Evolutionary conservation across 441 rosid genomes (phyloP), one percentile per base, ranked within the genome.

Genomic region (Melastoma candidum): DNA sequence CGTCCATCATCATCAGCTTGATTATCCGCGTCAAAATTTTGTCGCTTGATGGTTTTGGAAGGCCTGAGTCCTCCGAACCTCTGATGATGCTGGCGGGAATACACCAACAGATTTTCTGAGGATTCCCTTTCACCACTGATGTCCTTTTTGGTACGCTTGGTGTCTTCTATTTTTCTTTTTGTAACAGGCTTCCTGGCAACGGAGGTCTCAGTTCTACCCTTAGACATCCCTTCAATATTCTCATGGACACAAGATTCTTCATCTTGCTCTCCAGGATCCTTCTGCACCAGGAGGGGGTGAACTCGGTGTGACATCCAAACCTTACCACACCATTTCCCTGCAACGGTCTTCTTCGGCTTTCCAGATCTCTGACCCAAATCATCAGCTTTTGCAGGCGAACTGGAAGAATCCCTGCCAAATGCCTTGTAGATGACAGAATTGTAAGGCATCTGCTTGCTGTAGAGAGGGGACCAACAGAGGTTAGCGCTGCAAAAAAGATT

Each of bases 231-330:
- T 70, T 75, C 88, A 59, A 58, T 55, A 71, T 74, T 78, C 54
- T 78, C 85, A 68, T 51, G 71, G 46, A 32, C 53, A 70, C 61
- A 70, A 64, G 67, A 66, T 54, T 83, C 87, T 61, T 63, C 80
- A 44, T 84, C 93, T 48, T 65, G 79, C 47, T 69, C 90, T 47
- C 80, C 81, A 46, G 72, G 48, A 67, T 81, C 83, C 68, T 61
- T 61, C 57, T 68, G 73, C 22, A 70, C 64, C 59, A 93, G 63
- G 65, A 84, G 70, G 24, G 90, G 80, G 71, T 93, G 99, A 64
- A 93, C 95, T 80, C 87, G 97, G 80, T 80, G 87, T 59, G 99
- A 94, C 97, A 84, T 94, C 97, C 99, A 94, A 65, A 89, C 93
- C 70, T 76, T 89, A 57, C 99, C 99, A 67, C 99, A 94, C 99